Conservation (phyloP, 768 basidiomycete genomes). For the Boletus vinaceobasis region DNA sequence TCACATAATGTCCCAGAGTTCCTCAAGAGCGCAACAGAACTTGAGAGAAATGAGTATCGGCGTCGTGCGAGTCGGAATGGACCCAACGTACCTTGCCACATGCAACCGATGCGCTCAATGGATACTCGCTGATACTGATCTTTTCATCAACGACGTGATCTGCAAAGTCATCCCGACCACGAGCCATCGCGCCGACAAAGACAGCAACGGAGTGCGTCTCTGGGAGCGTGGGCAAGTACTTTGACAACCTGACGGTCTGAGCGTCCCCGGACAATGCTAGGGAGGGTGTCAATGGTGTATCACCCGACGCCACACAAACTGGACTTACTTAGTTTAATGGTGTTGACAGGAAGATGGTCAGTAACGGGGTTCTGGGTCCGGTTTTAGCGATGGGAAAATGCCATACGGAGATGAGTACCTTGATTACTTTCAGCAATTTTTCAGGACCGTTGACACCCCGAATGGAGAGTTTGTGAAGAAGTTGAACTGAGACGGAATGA, state of each 20-base stretch:
- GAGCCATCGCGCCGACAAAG: constrained; percentile 98
- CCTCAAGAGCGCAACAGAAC: constrained; percentile 92
- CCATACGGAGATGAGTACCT: constrained; percentile 45
- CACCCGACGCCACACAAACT: background rate
- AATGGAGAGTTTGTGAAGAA: constrained; percentile 93
- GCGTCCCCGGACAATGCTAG: constrained; percentile 91
- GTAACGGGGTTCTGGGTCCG: constrained; percentile 78
- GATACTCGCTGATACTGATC: constrained; percentile 93
- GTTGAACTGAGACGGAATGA: constrained; percentile 64
- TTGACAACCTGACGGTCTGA: constrained; percentile 72
- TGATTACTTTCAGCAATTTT: constrained; percentile 95
- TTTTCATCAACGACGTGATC: constrained; percentile 94
- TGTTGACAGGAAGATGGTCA: constrained; percentile 93
- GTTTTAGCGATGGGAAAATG: constrained; percentile 1
- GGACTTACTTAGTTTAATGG: constrained; percentile 87
- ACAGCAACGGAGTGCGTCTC: constrained; percentile 88
- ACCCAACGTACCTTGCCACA: constrained; percentile 82
- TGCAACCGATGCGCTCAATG: constrained; percentile 88
- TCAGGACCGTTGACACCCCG: constrained; percentile 95
- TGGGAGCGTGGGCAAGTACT: constrained; percentile 82
- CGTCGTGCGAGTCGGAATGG: background rate
- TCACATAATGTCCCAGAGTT: constrained; percentile 91
- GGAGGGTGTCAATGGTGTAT: constrained; percentile 5
- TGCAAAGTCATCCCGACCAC: constrained; percentile 95
- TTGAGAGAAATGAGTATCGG: constrained; percentile 28